Percentiles rank a stretch among this genome's conserved stretches.
Conservation (phyloP, 1,284 basidiomycete species). For the Tranzscheliella williamsii region DNA sequence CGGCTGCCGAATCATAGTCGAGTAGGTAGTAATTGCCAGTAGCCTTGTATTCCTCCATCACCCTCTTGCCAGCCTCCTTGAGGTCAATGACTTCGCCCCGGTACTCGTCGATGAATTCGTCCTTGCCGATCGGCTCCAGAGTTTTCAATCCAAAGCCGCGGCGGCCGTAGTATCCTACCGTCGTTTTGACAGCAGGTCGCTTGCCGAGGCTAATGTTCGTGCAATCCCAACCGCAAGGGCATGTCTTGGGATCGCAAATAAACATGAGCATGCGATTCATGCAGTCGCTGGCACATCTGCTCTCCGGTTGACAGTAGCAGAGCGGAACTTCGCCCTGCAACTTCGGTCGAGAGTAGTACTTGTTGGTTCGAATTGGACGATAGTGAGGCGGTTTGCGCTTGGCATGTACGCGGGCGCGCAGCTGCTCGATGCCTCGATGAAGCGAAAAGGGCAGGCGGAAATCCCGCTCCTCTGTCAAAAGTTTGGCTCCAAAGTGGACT, state of each 20-base stretch:
- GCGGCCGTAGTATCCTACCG: conserved; percentile 40
- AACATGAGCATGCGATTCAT: conserved; percentile 52
- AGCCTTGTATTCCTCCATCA: conserved; percentile 42
- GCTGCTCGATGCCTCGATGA: conserved; percentile 17
- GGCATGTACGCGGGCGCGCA: conserved; percentile 37
- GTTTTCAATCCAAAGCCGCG: conserved; percentile 54
- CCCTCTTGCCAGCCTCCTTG: conserved; percentile 41
- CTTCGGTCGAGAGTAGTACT: conserved; percentile 42
- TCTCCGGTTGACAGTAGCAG: conserved; percentile 45
- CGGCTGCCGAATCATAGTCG: conserved; percentile 53
- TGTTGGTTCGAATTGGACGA: conserved; percentile 44
- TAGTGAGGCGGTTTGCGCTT: conserved; percentile 48
- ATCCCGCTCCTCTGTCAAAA: conserved; percentile 39
- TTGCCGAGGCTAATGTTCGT: conserved; percentile 52
- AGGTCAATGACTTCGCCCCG: conserved; percentile 55
- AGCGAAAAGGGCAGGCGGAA: conserved; percentile 38
- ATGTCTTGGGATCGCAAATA: conserved; percentile 49
- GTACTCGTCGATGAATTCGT: conserved; percentile 53
- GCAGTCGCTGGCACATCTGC: conserved; percentile 45
- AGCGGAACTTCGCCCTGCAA: conserved; percentile 45
- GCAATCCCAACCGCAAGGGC: conserved; percentile 50
- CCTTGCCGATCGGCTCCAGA: conserved; percentile 37
- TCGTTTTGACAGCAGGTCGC: conserved; percentile 33
- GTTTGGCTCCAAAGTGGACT: conserved; percentile 34
- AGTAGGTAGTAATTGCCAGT: conserved; percentile 54